phyloP scores from a whole-genome alignment of 2,329 filamentous ascomycete genomes.

The Onygenales sp. region DNA sequence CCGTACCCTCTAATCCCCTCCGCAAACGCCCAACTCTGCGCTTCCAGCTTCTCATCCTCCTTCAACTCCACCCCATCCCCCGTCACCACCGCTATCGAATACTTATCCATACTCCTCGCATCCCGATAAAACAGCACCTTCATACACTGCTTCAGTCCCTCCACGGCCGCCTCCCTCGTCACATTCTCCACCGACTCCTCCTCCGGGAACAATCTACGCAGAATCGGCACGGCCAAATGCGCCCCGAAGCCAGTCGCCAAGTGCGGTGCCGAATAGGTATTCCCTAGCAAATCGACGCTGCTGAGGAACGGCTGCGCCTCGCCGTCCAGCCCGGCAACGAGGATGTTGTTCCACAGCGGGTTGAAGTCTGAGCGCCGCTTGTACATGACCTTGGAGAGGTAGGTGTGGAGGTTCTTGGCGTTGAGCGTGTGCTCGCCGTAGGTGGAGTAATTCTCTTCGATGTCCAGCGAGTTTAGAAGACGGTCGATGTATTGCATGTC shows the following conservation, averaged over 20 bases:
- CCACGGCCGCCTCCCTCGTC: conserved; percentile 66
- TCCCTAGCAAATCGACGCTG: conserved; percentile 83
- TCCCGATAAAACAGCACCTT: conserved; percentile 98
- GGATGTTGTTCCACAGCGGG: conserved; percentile 91
- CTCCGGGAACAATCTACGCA: conserved; percentile 74
- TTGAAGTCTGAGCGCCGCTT: conserved; percentile 90
- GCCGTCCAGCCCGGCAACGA: conserved; percentile 81
- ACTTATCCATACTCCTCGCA: conserved; percentile 81
- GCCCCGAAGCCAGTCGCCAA: conserved; percentile 90
- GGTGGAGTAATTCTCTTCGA: conserved; percentile 73
- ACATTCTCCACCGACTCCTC: conserved; percentile 67
- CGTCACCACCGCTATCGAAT: conserved; percentile 83
- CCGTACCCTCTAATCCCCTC: conserved; percentile 92
- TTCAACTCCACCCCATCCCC: conserved; percentile 80
- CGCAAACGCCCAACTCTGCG: conserved; percentile 97
- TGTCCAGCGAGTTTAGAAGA: conserved; percentile 74
- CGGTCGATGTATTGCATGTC: conserved; percentile 99
- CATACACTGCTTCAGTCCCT: conserved; percentile 84
- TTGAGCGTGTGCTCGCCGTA: conserved; percentile 51
- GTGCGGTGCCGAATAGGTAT: conserved; percentile 78
- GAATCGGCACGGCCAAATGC: conserved; percentile 84
- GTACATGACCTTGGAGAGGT: conserved; percentile 93
- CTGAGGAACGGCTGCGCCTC: conserved; percentile 78
- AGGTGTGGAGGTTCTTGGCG: conserved; percentile 92
- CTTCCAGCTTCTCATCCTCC: conserved; percentile 79